phyloP scores from a whole-genome alignment of 148 eudicot genomes.

The Vaccinium corymbosum region DNA sequence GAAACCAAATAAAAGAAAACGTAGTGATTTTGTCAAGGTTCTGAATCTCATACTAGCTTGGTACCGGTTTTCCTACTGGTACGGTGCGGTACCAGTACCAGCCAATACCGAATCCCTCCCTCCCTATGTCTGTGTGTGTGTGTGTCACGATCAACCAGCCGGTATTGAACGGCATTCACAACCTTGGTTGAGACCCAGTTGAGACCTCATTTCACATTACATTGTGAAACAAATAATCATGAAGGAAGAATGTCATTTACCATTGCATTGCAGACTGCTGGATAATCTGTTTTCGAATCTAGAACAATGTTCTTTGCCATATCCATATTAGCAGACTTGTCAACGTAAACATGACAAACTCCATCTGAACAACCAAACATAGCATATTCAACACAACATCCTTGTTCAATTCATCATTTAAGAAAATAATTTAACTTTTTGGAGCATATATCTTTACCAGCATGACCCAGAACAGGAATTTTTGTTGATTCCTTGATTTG shows the following conservation, averaged over 20 bases:
- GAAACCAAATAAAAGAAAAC: not conserved
- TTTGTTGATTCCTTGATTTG: constrained; percentile 92
- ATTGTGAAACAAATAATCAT: not conserved
- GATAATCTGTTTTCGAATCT: constrained; percentile 92
- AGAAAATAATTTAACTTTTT: not conserved
- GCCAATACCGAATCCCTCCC: no score
- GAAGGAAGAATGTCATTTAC: constrained; percentile 30
- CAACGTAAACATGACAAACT: constrained; percentile 91
- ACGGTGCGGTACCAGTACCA: no score
- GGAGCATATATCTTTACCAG: constrained; percentile 44
- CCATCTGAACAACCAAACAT: constrained; percentile 58
- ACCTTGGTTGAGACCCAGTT: no score
- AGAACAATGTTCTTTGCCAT: constrained; percentile 73
- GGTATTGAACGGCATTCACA: no score
- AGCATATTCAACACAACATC: constrained; percentile 15
- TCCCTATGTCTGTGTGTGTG: no score
- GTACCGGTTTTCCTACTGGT: no score
- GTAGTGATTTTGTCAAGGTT: not conserved
- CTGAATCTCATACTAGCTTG: no score
- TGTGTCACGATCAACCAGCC: no score
- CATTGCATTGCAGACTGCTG: constrained; percentile 99
- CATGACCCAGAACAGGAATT: constrained; percentile 96
- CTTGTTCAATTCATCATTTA: not conserved
- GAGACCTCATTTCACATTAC: not conserved
- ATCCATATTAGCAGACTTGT: constrained; percentile 81